These are phyloP conservation scores for Tuber aestivum DNA, from an alignment of 495 filamentous ascomycete genomes.

Conservation along the genomic window DNA sequence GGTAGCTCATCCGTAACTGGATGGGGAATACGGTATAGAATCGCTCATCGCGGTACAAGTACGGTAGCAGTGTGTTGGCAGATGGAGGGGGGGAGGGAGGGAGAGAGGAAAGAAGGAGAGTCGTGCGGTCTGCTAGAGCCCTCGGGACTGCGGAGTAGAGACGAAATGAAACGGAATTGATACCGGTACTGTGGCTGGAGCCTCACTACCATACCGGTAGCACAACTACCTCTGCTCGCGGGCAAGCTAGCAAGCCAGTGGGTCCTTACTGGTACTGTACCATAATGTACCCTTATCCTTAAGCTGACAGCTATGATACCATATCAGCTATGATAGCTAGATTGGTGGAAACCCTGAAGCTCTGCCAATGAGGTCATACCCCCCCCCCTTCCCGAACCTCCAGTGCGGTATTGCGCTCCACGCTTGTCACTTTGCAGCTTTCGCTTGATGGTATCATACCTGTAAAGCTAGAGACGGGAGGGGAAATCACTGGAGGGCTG, in stretches of 20 bases:
- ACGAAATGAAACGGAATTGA: neutral
- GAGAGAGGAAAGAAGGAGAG: neutral
- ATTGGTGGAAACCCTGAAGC: neutral
- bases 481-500: neutral
- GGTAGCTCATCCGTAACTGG: neutral
- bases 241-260: neutral
- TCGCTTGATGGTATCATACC: neutral
- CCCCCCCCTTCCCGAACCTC: neutral
- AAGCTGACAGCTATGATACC: neutral
- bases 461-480: neutral
- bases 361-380: neutral
- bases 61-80: neutral
- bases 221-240: neutral
- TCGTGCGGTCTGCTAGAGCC: neutral
- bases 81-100: no score
- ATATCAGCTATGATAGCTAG: neutral
- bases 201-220: no score
- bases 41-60: neutral
- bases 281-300: neutral
- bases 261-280: no score
- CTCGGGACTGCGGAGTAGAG: neutral
- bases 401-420: neutral
- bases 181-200: neutral
- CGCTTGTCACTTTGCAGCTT: neutral
- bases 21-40: neutral